Percentiles rank a stretch among this genome's conserved stretches.
Evolutionary conservation across 805 yeast species (phyloP).

Genomic region (Ogataea polymorpha): DNA sequence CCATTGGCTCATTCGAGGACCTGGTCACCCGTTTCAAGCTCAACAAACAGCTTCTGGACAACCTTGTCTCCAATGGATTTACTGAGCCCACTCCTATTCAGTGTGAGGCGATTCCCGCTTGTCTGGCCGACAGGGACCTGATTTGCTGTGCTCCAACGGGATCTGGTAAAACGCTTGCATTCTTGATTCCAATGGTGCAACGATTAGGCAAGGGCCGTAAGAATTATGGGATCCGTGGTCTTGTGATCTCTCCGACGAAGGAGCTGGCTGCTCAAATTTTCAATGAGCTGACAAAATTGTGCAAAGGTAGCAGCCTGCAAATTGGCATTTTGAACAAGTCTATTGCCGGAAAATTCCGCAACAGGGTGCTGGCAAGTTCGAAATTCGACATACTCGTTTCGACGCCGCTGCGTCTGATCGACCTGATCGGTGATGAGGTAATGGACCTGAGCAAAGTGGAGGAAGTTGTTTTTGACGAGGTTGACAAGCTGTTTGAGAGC

Average conservation of each 20-base stretch:
- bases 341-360: slow-evolving; percentile 62
- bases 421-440: slow-evolving; percentile 60
- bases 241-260: slow-evolving; percentile 89
- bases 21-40: slow-evolving; percentile 65
- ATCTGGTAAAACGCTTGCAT: slow-evolving; percentile 94
- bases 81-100: slow-evolving; percentile 91
- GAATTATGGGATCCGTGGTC: slow-evolving; percentile 59
- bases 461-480: slow-evolving; percentile 87
- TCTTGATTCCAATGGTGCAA: slow-evolving; percentile 78
- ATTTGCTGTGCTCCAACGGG: slow-evolving; percentile 98
- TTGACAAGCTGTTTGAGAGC: slow-evolving; percentile 86
- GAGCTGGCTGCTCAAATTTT: slow-evolving; percentile 88
- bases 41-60: slow-evolving; percentile 54
- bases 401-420: slow-evolving; percentile 87
- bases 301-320: slow-evolving; percentile 53
- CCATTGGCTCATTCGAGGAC: slow-evolving; percentile 87
- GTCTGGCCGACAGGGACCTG: slow-evolving; percentile 68
- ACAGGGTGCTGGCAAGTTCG: slow-evolving; percentile 52
- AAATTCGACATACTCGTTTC: slow-evolving; percentile 79
- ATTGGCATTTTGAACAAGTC: slow-evolving; percentile 70
- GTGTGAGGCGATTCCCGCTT: slow-evolving; percentile 79
- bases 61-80: slow-evolving; percentile 67
- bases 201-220: slow-evolving; percentile 28
- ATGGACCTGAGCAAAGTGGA: slow-evolving; percentile 65
- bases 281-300: slow-evolving; percentile 59